These are phyloP conservation scores for Pythium pyrilobum DNA, from an alignment of 352 stramenopile genomes.

Conservation along the genomic window DNA sequence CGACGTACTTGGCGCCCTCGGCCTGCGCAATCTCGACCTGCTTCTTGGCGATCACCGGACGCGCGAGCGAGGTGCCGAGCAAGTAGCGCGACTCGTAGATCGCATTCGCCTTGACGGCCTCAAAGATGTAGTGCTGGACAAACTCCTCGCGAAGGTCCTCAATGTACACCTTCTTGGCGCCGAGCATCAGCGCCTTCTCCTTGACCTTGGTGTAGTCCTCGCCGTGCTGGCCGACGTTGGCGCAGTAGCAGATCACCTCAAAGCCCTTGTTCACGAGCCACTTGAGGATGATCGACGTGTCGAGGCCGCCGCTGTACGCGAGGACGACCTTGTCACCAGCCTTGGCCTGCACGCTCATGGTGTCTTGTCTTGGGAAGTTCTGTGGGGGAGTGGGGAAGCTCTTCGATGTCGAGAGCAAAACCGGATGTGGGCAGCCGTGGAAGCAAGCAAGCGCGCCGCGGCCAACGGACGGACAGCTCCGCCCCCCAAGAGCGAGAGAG, in stretches of 20 bases:
- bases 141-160: constrained; percentile 98
- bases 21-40: constrained; percentile 91
- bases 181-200: constrained; percentile 81
- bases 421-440: constrained; percentile 28
- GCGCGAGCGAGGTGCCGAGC: constrained; percentile 96
- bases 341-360: constrained; percentile 69
- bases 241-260: constrained; percentile 98
- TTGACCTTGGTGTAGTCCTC: constrained; percentile 94
- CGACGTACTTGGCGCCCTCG: constrained; percentile 91
- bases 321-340: constrained; percentile 92
- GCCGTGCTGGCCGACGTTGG: constrained; percentile 97
- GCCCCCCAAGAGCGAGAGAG: too few relatives aligned
- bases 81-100: constrained; percentile 98
- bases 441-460: not conserved
- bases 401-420: constrained; percentile 24
- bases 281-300: constrained; percentile 99
- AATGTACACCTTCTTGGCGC: constrained; percentile 90
- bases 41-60: constrained; percentile 98
- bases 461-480: too few relatives aligned
- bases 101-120: constrained; percentile 94
- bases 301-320: constrained; percentile 96
- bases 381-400: not conserved
- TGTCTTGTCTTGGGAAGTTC: constrained; percentile 4
- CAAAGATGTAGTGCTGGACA: constrained; percentile 92
- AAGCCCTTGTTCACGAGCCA: constrained; percentile 98